Evolutionary conservation across 768 basidiomycete species (phyloP).

Genomic region (Tylopilus subfusipes): DNA sequence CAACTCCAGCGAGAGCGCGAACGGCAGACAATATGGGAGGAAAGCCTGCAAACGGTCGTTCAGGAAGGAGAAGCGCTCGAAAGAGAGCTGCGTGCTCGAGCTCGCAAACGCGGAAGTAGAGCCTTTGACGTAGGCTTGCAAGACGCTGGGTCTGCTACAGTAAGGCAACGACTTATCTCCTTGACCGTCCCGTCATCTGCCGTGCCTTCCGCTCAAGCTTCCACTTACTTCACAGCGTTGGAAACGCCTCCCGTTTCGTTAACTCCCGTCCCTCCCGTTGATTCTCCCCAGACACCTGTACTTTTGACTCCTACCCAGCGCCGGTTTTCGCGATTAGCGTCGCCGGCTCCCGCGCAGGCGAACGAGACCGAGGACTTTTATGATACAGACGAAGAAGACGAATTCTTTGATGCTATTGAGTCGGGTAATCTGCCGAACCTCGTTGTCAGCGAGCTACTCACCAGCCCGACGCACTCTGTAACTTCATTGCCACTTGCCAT

Average conservation of each 20-base stretch:
- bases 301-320: constrained; percentile 25
- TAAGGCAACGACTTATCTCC: constrained; percentile 23
- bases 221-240: constrained; percentile 22
- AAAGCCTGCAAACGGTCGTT: constrained; percentile 82
- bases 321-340: constrained; percentile 12
- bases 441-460: constrained; percentile 61
- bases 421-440: constrained; percentile 73
- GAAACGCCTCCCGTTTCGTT: constrained; percentile 19
- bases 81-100: constrained; percentile 63
- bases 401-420: constrained; percentile 98
- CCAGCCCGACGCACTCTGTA: constrained; percentile 39
- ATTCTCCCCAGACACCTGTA: constrained; percentile 9
- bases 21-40: constrained; percentile 79
- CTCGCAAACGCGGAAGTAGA: constrained; percentile 56
- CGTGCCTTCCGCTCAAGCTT: constrained; percentile 16
- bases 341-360: constrained; percentile 11
- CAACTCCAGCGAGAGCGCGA: constrained; percentile 62
- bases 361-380: constrained; percentile 34
- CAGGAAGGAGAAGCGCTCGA: constrained; percentile 83
- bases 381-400: constrained; percentile 83
- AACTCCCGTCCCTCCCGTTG: neutral
- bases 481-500: constrained; percentile 34
- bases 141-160: constrained; percentile 16
- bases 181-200: constrained; percentile 4
- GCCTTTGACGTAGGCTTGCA: constrained; percentile 42